Evolutionary conservation across 1,139 yeast genomes (phyloP), one percentile per base, ranked within the genome.

Genomic region (Hansenula lynferdii): DNA sequence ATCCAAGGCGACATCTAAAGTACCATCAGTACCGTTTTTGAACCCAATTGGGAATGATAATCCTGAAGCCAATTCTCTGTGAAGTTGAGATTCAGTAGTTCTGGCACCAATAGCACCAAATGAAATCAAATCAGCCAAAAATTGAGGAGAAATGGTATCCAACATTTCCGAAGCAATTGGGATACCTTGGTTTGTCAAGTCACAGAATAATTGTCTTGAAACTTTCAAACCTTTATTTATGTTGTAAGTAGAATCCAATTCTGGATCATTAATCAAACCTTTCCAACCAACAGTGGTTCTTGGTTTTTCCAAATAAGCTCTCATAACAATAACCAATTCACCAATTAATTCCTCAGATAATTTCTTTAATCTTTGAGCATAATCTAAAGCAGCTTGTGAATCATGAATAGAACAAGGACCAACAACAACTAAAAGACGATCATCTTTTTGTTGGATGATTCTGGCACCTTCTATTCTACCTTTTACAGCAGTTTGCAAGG

Each of bases 281-380:
- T 92, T 92, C 98, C 98, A 92, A 48, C 98, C 98, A 40, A 92
- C 97, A 24, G 97, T 92, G 47, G 98, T 92, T 70, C 98, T 81
- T 57, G 98, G 98, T 67, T 92, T 92, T 66, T 92, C 98, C 55
- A 92, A 74, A 74, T 92, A 92, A 14, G 97, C 97, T 67, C 97
- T 80, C 97, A 92, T 92, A 50, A 92, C 75, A 45, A 92, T 76
- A 38, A 84, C 82, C 48, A 92, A 70, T 50, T 92, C 97, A 41
- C 72, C 77, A 44, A 76, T 63, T 48, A 85, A 73, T 64, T 85
- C 86, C 37, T 76, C 81, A 33, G 89, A 70, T 46, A 84, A 66
- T 46, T 70, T 70, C 60, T 79, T 74, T 51, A 92, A 72, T 52
- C 85, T 73, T 28, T 62, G 64, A 42, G 95, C 96, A 65, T 92